Percentiles rank a stretch among this genome's conserved stretches.
Evolutionary conservation across 257 asterid genomes (phyloP).

Genomic region (Jasminum sambac): DNA sequence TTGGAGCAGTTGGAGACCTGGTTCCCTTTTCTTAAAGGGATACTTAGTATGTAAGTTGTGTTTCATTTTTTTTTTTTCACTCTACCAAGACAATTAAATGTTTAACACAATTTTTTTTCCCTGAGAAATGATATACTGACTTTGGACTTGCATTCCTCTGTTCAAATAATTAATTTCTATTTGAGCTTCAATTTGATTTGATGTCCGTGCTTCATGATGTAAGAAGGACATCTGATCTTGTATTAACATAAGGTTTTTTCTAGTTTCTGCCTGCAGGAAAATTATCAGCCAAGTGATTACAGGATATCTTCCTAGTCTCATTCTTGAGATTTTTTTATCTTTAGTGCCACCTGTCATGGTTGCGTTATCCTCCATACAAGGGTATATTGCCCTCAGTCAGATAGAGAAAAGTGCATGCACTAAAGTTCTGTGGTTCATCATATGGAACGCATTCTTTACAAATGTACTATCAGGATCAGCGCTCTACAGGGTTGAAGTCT

Average conservation of each 20-base stretch:
- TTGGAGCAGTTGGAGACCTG: slow-evolving; percentile 74
- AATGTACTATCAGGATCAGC: slow-evolving; percentile 88
- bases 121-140: too few species aligned
- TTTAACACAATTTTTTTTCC: too few species aligned
- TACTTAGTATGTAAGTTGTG: slow-evolving; percentile 54
- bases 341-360: slow-evolving; percentile 78
- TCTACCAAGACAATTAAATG: too few species aligned
- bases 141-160: too few species aligned
- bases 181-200: too few species aligned
- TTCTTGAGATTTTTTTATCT: slow-evolving; percentile 65
- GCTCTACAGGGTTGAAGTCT: slow-evolving; percentile 48
- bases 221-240: too few species aligned
- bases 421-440: slow-evolving; percentile 75
- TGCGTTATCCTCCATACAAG: slow-evolving; percentile 82
- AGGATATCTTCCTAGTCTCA: slow-evolving; percentile 94
- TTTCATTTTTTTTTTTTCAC: too few species aligned
- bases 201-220: too few species aligned
- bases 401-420: slow-evolving; percentile 88
- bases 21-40: slow-evolving; percentile 75
- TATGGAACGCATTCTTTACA: slow-evolving; percentile 93
- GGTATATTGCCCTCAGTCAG: slow-evolving; percentile 76
- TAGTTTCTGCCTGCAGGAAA: slow-evolving; percentile 57
- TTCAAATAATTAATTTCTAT: too few species aligned
- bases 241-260: slow-evolving; percentile 5
- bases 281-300: slow-evolving; percentile 77